These are phyloP conservation scores for Penicillium nucicola DNA, from an alignment of 495 filamentous ascomycete genomes.

Conservation along the genomic window DNA sequence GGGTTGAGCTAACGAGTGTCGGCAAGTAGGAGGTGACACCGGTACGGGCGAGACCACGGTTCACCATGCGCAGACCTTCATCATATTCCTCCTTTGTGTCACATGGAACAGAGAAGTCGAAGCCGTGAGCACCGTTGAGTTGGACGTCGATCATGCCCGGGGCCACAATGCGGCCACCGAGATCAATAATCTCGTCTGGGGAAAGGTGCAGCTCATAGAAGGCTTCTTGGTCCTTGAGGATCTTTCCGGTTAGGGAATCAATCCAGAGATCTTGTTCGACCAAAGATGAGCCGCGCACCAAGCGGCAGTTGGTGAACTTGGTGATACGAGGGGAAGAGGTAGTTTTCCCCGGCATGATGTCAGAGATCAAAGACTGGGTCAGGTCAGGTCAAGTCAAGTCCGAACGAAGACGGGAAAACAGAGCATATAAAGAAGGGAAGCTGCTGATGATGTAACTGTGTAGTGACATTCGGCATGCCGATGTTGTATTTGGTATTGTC, in stretches of 20 bases:
- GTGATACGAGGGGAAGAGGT: conserved; percentile 52
- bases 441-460: conserved; percentile 24
- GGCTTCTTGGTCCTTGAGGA: conserved; percentile 67
- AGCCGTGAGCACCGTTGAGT: conserved; percentile 80
- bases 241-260: conserved; percentile 68
- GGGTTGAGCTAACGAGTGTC: conserved; percentile 63
- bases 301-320: conserved; percentile 79
- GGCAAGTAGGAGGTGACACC: conserved; percentile 85
- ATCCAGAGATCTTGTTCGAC: conserved; percentile 78
- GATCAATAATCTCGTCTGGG: conserved; percentile 57
- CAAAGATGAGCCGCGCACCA: conserved; percentile 59
- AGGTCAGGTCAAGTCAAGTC: too few species aligned
- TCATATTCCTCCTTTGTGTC: conserved; percentile 59
- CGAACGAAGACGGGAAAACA: too few species aligned
- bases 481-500: conserved; percentile 18
- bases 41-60: conserved; percentile 63
- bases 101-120: conserved; percentile 79
- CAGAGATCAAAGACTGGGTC: background rate
- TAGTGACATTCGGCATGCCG: conserved; percentile 30
- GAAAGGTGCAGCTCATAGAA: conserved; percentile 67
- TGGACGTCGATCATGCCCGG: conserved; percentile 85
- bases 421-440: conserved; percentile 7
- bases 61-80: conserved; percentile 62
- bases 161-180: conserved; percentile 73
- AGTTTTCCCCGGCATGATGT: conserved; percentile 41